phyloP scores from a whole-genome alignment of 768 basidiomycete species.

The Sistotremastrum niveocremeum region DNA sequence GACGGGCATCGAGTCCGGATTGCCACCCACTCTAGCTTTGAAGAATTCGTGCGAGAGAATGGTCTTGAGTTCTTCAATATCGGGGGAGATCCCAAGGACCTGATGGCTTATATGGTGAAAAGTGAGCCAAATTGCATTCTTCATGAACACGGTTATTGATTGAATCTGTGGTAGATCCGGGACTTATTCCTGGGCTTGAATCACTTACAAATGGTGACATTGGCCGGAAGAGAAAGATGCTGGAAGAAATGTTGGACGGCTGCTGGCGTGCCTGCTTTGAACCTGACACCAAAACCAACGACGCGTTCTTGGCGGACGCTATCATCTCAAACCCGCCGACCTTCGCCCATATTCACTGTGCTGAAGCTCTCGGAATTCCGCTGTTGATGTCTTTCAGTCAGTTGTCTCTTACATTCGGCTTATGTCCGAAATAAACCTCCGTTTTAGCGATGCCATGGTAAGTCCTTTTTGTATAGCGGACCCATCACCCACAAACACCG shows the following conservation, averaged over 20 bases:
- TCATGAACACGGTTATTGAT: neutral
- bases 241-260: slow-evolving; percentile 45
- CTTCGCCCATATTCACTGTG: slow-evolving; percentile 53
- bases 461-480: neutral
- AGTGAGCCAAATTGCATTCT: slow-evolving; percentile 25
- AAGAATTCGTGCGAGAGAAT: slow-evolving; percentile 34
- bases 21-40: slow-evolving; percentile 49
- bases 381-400: slow-evolving; percentile 44
- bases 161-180: slow-evolving; percentile 32
- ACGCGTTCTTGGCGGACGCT: slow-evolving; percentile 43
- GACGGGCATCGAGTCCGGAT: slow-evolving; percentile 49
- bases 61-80: slow-evolving; percentile 47
- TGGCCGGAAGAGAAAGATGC: slow-evolving; percentile 42
- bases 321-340: slow-evolving; percentile 57
- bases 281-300: slow-evolving; percentile 29
- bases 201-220: slow-evolving; percentile 52
- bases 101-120: slow-evolving; percentile 65
- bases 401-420: slow-evolving; percentile 10
- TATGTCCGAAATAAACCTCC: neutral
- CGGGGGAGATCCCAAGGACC: slow-evolving; percentile 47
- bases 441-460: slow-evolving; percentile 52
- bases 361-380: slow-evolving; percentile 48
- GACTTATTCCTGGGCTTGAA: slow-evolving; percentile 44
- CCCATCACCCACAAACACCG: neutral
- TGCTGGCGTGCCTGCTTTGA: slow-evolving; percentile 42